Base-by-base conservation (phyloP, 1,284 basidiomycete genomes). In the Puccinia triticina region DNA sequence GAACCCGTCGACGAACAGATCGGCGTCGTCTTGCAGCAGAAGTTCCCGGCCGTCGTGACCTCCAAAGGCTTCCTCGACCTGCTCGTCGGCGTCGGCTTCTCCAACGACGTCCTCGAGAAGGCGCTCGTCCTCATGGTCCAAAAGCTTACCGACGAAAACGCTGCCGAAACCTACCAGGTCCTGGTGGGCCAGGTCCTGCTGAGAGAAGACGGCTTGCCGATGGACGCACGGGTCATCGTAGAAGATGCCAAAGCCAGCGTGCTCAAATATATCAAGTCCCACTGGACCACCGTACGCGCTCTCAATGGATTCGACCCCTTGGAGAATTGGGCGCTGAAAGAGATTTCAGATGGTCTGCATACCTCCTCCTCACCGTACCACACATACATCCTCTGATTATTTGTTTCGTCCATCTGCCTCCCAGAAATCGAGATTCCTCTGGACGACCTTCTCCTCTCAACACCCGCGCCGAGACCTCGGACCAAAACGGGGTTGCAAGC, bases 281-380 rank as follows among this genome's bases (percentile, higher is more conserved):
- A 85, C 40, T 96, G 94, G 94, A 87, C 92, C 80, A 90, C 89
- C n/a, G 90, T 95, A 50, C 90, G 92, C 23, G 90, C 92, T 79
- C 91, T 92, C 64, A 90, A 91, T n/a, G 94, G 93, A 0, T 96
- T 98, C 85, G 91, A 93, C 69, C 87, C 88, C 5, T 88, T 98
- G 29, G 93, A 96, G 73, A 90, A 90, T 8, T 96, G 94, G 94
- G 91, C 92, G 0, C 87, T 96, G 81, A 92, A 94, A 86, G 96
- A 98, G 85, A 93, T 97, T 67, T 91, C 91, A 48, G 91, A 93
- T 86, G 91, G 94, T 95, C 84, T 84, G 84, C 61, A 37, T 59
- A 43, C 48, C 37, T 48, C n/a, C n/a, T 46, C 37, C 2, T 37
- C 18, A 2, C 43, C 37, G 59, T 71, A 10, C 26, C 43, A 12